Percentiles rank a stretch among this genome's conserved stretches.
Evolutionary conservation across 2,329 filamentous ascomycete genomes (phyloP).

Genomic region (Neopestalotiopsis sp.): DNA sequence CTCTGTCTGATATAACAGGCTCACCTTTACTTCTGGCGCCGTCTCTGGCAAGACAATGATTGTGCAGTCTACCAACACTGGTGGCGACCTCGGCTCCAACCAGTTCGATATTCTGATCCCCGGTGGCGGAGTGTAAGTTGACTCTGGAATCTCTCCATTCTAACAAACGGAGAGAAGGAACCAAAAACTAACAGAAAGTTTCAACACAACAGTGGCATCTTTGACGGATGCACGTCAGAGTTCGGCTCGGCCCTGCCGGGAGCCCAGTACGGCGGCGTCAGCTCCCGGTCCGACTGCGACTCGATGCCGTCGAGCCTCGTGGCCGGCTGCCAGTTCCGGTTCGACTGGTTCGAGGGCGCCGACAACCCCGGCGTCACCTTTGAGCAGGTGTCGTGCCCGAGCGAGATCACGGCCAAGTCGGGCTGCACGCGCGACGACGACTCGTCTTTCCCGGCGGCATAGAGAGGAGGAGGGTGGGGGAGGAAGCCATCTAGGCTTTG

Average conservation of each 20-base stretch:
- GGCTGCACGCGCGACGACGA: slow-evolving; percentile 40
- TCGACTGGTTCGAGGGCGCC: slow-evolving; percentile 55
- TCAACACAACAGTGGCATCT: slow-evolving; percentile 39
- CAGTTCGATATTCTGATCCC: slow-evolving; percentile 57
- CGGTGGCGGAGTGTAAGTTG: slow-evolving; percentile 47
- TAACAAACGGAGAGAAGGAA: background rate
- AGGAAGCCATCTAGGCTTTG: background rate
- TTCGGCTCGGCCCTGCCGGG: slow-evolving; percentile 45
- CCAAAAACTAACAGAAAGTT: background rate
- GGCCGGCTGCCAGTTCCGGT: slow-evolving; percentile 56
- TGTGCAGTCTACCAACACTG: slow-evolving; percentile 63
- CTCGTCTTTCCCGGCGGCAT: slow-evolving; percentile 20
- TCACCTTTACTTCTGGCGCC: slow-evolving; percentile 42
- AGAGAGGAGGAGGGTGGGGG: background rate
- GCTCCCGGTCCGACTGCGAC: slow-evolving; percentile 45
- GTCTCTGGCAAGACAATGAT: slow-evolving; percentile 60
- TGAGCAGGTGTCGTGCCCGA: slow-evolving; percentile 52
- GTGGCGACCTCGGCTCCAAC: slow-evolving; percentile 53
- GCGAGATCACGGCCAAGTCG: slow-evolving; percentile 46
- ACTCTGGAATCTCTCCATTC: background rate
- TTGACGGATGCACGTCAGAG: slow-evolving; percentile 48
- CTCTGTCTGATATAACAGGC: slow-evolving; percentile 18
- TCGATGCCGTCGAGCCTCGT: slow-evolving; percentile 47
- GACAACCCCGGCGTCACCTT: slow-evolving; percentile 53
- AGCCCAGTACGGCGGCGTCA: slow-evolving; percentile 52